Evolutionary conservation across 139 green algal genomes (phyloP).

Genomic region (Ettlia oleoabundans): DNA sequence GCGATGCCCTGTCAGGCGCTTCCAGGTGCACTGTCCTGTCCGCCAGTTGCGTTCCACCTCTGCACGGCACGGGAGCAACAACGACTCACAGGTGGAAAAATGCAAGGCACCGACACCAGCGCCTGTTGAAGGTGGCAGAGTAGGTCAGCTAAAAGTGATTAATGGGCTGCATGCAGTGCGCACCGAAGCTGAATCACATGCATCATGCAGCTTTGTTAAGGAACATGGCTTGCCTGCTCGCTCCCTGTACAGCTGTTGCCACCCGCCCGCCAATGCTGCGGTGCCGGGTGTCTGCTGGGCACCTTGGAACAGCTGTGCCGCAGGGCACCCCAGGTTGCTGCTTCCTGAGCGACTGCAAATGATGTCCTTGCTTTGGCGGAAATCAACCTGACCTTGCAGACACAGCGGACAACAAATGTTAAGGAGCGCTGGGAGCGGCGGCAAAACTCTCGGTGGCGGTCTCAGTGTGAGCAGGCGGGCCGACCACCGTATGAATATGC

Average conservation of each 20-base stretch:
- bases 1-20: not conserved
- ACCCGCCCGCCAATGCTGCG: not conserved
- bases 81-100: too few species aligned
- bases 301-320: not conserved
- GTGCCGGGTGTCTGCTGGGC: not conserved
- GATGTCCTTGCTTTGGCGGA: not conserved
- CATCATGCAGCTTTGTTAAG: too few species aligned
- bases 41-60: constrained; percentile 18
- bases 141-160: too few species aligned
- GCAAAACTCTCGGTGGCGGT: not conserved
- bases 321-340: constrained; percentile 18
- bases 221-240: too few species aligned
- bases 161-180: too few species aligned
- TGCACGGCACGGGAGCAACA: too few species aligned
- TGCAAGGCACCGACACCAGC: too few species aligned
- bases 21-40: not conserved
- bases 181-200: too few species aligned
- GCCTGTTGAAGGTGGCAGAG: too few species aligned
- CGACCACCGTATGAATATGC: too few species aligned
- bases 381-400: not conserved
- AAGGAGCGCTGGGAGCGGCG: too few species aligned
- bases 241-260: not conserved
- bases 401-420: not conserved
- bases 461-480: not conserved
- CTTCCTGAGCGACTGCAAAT: not conserved